Conservation (phyloP, 2,329 filamentous ascomycete genomes). For the Botrytis aclada region DNA sequence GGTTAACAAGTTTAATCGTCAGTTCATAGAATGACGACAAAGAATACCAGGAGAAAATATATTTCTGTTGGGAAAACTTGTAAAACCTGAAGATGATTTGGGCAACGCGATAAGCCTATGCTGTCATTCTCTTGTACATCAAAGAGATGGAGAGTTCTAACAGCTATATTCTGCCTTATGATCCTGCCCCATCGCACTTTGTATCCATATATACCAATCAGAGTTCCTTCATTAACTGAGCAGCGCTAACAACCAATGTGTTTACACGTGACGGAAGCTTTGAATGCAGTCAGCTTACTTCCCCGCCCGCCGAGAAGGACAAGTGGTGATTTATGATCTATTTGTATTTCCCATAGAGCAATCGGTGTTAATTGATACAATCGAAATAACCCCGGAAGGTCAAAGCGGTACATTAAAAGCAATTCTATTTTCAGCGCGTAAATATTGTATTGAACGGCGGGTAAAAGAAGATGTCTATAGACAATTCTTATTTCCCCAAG, state of each 20-base stretch:
- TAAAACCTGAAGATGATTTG: background rate
- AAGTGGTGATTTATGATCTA: background rate
- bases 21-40: background rate
- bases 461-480: background rate
- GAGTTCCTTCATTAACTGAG: background rate
- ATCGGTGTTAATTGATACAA: background rate
- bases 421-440: background rate
- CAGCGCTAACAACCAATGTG: background rate
- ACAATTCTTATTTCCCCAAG: background rate
- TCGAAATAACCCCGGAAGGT: background rate
- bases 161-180: background rate
- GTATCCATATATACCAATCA: background rate
- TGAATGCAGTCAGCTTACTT: constrained; percentile 20
- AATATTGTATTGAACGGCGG: background rate
- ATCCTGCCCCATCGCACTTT: background rate
- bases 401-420: background rate
- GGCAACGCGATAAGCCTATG: background rate
- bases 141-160: background rate
- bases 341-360: background rate
- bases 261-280: constrained; percentile 4
- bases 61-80: background rate
- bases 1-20: background rate
- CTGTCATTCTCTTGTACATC: background rate
- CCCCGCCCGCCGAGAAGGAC: constrained; percentile 5
- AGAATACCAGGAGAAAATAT: background rate